Conservation (phyloP, 192 early-diverging fungal species). For the Entrophospora sp. region DNA sequence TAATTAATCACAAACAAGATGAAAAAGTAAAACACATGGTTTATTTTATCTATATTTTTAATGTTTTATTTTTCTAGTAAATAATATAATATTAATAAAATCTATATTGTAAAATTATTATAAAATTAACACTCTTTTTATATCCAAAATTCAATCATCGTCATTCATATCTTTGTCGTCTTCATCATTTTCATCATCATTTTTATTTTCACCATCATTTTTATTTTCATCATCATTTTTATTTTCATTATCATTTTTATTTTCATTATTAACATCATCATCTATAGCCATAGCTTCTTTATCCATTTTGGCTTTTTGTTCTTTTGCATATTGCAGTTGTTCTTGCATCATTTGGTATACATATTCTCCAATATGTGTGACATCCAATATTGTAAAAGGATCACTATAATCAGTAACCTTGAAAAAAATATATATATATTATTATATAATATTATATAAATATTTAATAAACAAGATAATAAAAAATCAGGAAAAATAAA, state of each 20-base stretch:
- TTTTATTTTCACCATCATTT: slow-evolving; percentile 16
- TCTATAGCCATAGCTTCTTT: background rate
- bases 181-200: slow-evolving; percentile 14
- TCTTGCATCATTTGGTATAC: slow-evolving; percentile 60
- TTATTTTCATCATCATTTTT: background rate
- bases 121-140: too few relatives aligned
- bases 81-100: too few relatives aligned
- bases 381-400: slow-evolving; percentile 33
- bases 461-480: background rate
- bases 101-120: too few relatives aligned
- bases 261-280: background rate
- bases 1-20: too few relatives aligned
- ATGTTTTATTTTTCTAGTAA: too few relatives aligned
- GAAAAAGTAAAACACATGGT: too few relatives aligned
- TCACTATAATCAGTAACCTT: slow-evolving; percentile 32
- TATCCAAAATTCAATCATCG: too few relatives aligned
- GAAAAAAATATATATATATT: background rate
- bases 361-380: slow-evolving; percentile 52
- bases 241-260: background rate
- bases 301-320: slow-evolving; percentile 29
- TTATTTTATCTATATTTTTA: too few relatives aligned
- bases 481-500: slow-evolving; percentile 2
- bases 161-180: slow-evolving; percentile 11
- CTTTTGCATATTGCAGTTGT: slow-evolving; percentile 46
- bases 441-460: slow-evolving; percentile 19